phyloP scores from a whole-genome alignment of 73 alveolate genomes.

The Uronychia setigera region DNA sequence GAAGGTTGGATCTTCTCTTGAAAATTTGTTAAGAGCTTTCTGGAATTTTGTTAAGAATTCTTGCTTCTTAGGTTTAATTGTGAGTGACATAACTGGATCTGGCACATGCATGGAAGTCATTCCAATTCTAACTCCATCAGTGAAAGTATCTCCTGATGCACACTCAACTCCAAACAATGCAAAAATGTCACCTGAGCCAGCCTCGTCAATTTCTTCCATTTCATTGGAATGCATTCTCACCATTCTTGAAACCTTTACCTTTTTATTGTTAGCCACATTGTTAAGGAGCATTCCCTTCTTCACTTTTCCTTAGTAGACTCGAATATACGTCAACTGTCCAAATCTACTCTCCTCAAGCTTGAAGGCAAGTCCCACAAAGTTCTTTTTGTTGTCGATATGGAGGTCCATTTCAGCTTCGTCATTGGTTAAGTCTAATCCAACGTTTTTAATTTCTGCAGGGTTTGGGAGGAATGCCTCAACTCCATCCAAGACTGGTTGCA shows the following conservation, averaged over 20 bases:
- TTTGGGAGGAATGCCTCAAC: slow-evolving; percentile 86
- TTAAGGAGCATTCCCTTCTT: slow-evolving; percentile 79
- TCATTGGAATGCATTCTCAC: slow-evolving; percentile 96
- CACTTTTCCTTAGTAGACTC: slow-evolving; percentile 92
- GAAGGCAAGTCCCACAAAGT: slow-evolving; percentile 92
- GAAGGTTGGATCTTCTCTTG: slow-evolving; percentile 95
- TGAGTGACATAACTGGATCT: slow-evolving; percentile 86
- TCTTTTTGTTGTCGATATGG: slow-evolving; percentile 77
- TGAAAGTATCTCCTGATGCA: slow-evolving; percentile 93
- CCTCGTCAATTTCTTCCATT: slow-evolving; percentile 91
- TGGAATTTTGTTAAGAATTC: slow-evolving; percentile 61
- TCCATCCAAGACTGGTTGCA: slow-evolving; percentile 89
- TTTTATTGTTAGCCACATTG: slow-evolving; percentile 78
- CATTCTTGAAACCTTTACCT: slow-evolving; percentile 81
- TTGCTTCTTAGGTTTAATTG: slow-evolving; percentile 75
- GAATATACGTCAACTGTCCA: slow-evolving; percentile 83
- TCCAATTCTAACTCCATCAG: slow-evolving; percentile 54
- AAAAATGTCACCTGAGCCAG: slow-evolving; percentile 95
- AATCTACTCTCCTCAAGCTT: slow-evolving; percentile 86
- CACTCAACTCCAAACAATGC: slow-evolving; percentile 96
- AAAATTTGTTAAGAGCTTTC: slow-evolving; percentile 78
- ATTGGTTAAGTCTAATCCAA: slow-evolving; percentile 63
- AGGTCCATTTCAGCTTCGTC: slow-evolving; percentile 57
- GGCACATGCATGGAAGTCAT: slow-evolving; percentile 91
- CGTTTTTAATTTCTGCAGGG: slow-evolving; percentile 79